phyloP scores from a whole-genome alignment of 176 grass and related monocot species.

The Elaeis guineensis region DNA sequence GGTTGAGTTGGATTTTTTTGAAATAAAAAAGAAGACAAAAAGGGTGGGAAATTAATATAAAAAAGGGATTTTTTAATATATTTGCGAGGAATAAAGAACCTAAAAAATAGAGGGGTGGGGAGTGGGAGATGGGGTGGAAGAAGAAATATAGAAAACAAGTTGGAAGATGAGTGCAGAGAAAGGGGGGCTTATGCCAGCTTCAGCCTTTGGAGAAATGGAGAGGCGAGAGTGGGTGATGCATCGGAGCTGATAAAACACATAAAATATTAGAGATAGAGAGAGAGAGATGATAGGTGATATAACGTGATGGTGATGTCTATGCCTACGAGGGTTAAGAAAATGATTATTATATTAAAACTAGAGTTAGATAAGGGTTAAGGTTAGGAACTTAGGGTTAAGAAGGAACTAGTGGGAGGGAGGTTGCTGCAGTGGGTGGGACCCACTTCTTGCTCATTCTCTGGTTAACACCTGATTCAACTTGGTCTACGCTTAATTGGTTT shows the following conservation, averaged over 20 bases:
- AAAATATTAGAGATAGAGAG: conserved; percentile 30
- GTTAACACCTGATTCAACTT: too few relatives aligned
- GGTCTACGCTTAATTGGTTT: too few relatives aligned
- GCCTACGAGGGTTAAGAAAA: not conserved
- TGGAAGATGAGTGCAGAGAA: conserved; percentile 13
- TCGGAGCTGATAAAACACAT: conserved; percentile 27
- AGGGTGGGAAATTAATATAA: not conserved
- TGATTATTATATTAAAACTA: too few relatives aligned
- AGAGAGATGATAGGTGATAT: not conserved
- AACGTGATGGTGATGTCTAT: conserved; percentile 5
- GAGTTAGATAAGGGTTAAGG: not conserved
- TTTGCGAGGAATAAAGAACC: not conserved
- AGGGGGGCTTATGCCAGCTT: conserved; percentile 5
- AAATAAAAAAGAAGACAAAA: conserved; percentile 34
- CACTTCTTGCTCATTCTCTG: too few relatives aligned
- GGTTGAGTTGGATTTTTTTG: conserved; percentile 36
- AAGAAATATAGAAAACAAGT: conserved; percentile 5
- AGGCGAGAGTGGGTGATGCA: conserved; percentile 10
- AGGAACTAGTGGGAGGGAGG: not conserved
- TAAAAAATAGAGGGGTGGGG: conserved; percentile 48
- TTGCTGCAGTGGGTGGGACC: too few relatives aligned
- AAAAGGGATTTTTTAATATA: conserved; percentile 40
- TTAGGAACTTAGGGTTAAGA: not conserved
- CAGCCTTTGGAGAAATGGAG: conserved; percentile 24
- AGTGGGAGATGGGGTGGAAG: conserved; percentile 11